Conservation (phyloP, 2,329 filamentous ascomycete species). For the Stachybotrys chartarum region DNA sequence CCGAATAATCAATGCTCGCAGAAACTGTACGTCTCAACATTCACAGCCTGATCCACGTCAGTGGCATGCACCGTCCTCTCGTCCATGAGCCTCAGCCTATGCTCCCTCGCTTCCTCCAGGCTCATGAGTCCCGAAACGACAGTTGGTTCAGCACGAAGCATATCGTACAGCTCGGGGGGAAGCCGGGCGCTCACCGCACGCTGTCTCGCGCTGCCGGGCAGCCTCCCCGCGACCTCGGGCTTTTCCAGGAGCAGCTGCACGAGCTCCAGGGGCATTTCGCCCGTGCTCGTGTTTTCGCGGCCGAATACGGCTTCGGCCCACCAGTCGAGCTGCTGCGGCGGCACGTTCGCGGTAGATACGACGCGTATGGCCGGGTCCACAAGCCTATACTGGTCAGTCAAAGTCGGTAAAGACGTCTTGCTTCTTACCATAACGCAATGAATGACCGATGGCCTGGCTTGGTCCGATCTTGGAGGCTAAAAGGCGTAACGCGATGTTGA, state of each 20-base stretch:
- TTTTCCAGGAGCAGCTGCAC: background rate
- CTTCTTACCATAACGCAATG: background rate
- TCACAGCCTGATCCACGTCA: background rate
- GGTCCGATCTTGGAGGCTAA: background rate
- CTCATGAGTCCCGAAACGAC: background rate
- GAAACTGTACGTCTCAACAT: background rate
- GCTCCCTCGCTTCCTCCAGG: slow-evolving; percentile 3
- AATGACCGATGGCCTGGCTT: slow-evolving; percentile 1
- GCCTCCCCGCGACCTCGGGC: background rate
- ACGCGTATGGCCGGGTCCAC: background rate
- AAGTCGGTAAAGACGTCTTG: background rate
- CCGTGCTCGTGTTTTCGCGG: background rate
- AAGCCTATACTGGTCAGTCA: background rate
- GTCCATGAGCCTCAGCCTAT: slow-evolving; percentile 4
- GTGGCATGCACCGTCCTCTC: background rate
- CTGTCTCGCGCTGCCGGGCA: background rate
- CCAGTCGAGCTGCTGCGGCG: background rate
- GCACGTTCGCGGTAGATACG: background rate
- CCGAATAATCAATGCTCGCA: background rate
- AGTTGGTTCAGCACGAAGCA: background rate
- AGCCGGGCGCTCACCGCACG: background rate
- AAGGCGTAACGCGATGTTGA: background rate
- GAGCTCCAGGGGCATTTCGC: background rate
- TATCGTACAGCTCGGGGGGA: background rate
- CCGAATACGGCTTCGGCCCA: background rate